Evolutionary conservation across 768 basidiomycete species (phyloP), one percentile per base, ranked within the genome.

Genomic region (Leccinum sublutescens): DNA sequence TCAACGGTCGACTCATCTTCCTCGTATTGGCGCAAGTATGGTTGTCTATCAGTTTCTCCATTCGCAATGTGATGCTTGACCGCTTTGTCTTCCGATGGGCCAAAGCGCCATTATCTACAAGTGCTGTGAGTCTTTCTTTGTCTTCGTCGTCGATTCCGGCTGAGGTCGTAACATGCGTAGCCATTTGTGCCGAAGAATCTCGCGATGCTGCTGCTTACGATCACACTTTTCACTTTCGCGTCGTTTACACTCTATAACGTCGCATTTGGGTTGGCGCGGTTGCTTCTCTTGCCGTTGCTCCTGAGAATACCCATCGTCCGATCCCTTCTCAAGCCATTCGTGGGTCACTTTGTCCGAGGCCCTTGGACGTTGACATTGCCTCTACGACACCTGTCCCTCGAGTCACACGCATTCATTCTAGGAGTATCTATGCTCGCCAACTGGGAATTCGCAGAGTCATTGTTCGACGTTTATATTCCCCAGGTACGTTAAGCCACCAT

Each of bases 1-100:
- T 91, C 21, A 90, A 90, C 55, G 88, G 87, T 1, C 82, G 83
- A 17, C 73, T 89, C 5, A 62, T 91, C 8, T 88, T 88, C 66
- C 68, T 89, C 17, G 54, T 83, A 25, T 62, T 82, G 50, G 79
- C 83, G 0, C 89, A 91, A 66, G 10, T 78, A 2, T 73, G 74
- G 45, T 65, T 80, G 9, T 82, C 83, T 0, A 47, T 74, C 7
- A 74, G 76, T 2, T 89, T 80, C 61, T 71, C 79, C 2, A 68
- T 87, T 21, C 79, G 89, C 7, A 84, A 82, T 34, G 70, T 85
- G n/a, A 79, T 89, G 71, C 76, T 81, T 1, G 88, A 91, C 62
- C 81, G 87, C 2, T 82, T 84, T 59, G 77, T 75, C 10, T 81
- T 80, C 59, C 72, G 74, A 15, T 83, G 82, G 82, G 62, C 69